Percentiles rank a stretch among this genome's conserved stretches.
These are phyloP conservation scores for Mycena chlorophos DNA, from an alignment of 768 basidiomycete species.

Conservation along the genomic window DNA sequence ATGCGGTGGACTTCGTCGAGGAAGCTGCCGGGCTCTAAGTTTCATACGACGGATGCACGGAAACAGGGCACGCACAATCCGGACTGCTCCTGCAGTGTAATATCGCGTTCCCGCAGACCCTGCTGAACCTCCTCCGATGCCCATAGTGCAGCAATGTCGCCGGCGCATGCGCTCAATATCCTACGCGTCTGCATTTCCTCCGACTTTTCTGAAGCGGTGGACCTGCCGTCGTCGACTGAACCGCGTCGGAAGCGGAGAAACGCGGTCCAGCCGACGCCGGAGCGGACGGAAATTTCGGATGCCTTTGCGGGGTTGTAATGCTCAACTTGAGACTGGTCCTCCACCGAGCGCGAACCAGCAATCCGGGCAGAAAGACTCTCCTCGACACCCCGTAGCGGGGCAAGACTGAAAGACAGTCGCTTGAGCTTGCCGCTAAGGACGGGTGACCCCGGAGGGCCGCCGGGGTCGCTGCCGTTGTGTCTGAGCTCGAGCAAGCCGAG, in stretches of 20 bases:
- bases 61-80: conserved; percentile 52
- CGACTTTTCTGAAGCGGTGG: conserved; percentile 16
- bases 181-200: conserved; percentile 46
- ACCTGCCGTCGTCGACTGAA: conserved; percentile 18
- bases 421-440: conserved; percentile 39
- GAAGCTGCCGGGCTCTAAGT: conserved; percentile 44
- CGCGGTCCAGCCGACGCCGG: conserved; percentile 51
- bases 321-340: conserved; percentile 11
- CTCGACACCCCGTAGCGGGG: conserved; percentile 58
- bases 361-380: conserved; percentile 46
- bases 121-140: conserved; percentile 44
- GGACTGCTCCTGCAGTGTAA: conserved; percentile 55
- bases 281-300: conserved; percentile 49
- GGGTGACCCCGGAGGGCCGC: conserved; percentile 21
- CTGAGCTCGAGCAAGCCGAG: conserved; percentile 30
- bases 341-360: conserved; percentile 30
- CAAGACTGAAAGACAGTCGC: conserved; percentile 49
- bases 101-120: conserved; percentile 41
- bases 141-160: conserved; percentile 60
- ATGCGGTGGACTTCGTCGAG: conserved; percentile 55
- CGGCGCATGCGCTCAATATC: conserved; percentile 53
- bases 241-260: conserved; percentile 39
- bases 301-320: conserved; percentile 42
- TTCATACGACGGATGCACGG: neutral
- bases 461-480: conserved; percentile 10